Evolutionary conservation across 164 flowering plant genomes (phyloP), one percentile per base, ranked within the genome.

Genomic region (Taxillus chinensis): DNA sequence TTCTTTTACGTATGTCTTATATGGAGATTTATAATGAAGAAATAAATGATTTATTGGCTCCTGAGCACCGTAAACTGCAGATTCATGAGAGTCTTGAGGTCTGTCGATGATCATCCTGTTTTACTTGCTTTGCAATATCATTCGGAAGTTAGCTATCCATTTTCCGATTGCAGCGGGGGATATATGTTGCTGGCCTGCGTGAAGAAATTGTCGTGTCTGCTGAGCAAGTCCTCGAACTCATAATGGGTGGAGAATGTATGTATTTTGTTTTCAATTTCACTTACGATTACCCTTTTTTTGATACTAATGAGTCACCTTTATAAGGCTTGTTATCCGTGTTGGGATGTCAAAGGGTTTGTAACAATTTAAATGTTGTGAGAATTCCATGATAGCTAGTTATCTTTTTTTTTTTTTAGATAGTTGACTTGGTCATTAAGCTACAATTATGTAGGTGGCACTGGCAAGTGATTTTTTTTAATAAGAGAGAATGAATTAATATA

Each of bases 21-120:
- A 81, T 93, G 95, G 99, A 93, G 70, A 93, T 93, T 37, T 93
- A 91, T 67, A 93, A 93, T 70, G 99, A 93, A 65, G 97, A 90
- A 58, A 89, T 93, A 62, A 90, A 91, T 80, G 99, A 93, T 75
- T 66, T 93, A 66, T 73, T 93, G 66, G 96, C 80, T 53, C 96
- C 97, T 42, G 97, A 93, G 76, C 90, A 89, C 59, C 79, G 97
- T 39, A 91, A 85, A 70, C 71, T 90, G 63, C 97, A 93, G 74
- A 84, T 89, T 73, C 99, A 93, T 74, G 99, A 91, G 68, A 91
- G 77, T 65, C 66, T 90, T 38, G 99, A 91, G 86, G 99, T 89
- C 68, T 2, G 27, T 3, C 41, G 38, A 59, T 42, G 6, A 15
- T 41, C 15, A 15, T 39, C 41, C 8, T 8, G 9, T 40, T 5